These are phyloP conservation scores for Triticum dicoccoides DNA, from an alignment of 176 grass and related monocot species.

Conservation along the genomic window DNA sequence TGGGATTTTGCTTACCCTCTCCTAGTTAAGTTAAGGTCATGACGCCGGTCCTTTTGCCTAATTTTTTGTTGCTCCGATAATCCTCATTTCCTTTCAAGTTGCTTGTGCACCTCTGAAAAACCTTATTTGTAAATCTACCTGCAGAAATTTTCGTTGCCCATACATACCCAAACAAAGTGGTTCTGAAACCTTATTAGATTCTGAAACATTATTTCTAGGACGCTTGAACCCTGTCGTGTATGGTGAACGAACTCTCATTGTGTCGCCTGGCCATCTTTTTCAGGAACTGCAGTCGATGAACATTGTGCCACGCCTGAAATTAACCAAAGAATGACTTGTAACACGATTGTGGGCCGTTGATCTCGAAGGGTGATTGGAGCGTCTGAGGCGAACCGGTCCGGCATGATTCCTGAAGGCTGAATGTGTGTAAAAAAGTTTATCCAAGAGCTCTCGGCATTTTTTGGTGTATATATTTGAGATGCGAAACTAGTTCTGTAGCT, in stretches of 20 bases:
- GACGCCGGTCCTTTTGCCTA: not conserved
- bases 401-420: not conserved
- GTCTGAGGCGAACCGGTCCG: not conserved
- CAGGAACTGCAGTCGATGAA: constrained; percentile 90
- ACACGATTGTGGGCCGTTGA: not conserved
- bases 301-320: constrained; percentile 63
- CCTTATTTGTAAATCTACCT: not conserved
- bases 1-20: not conserved
- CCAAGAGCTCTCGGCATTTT: not conserved
- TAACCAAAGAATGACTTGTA: constrained; percentile 53
- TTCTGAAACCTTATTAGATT: not conserved
- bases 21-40: not conserved
- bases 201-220: not conserved
- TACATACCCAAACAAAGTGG: not conserved
- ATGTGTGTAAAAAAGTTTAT: not conserved
- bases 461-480: not conserved
- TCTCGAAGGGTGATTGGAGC: not conserved
- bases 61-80: not conserved
- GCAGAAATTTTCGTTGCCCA: not conserved
- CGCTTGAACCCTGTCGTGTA: not conserved
- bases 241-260: not conserved
- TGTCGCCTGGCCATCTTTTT: not conserved
- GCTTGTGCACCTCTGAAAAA: not conserved
- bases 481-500: not conserved
- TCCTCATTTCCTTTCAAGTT: not conserved